Evolutionary conservation across 257 asterid genomes (phyloP).

Genomic region (Cinchona pubescens): DNA sequence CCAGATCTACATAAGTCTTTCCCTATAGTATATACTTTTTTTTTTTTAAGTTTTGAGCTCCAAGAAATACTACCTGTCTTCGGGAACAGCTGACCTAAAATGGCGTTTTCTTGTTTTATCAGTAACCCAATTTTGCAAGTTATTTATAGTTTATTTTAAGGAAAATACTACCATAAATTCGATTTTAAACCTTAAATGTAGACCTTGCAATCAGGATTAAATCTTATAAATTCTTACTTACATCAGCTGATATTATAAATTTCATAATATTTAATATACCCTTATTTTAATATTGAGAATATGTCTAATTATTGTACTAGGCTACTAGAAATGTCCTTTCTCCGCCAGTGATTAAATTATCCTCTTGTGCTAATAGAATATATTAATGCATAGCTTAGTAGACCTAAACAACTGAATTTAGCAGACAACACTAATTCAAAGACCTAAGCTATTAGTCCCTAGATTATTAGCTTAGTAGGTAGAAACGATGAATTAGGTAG

Average conservation of each 20-base stretch:
- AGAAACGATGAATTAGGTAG: neutral
- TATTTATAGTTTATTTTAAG: no score
- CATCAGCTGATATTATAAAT: no score
- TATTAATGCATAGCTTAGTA: neutral
- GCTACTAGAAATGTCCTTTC: neutral
- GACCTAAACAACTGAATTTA: neutral
- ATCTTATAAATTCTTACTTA: no score
- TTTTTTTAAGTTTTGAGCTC: slow-evolving; percentile 12
- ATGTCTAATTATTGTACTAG: neutral
- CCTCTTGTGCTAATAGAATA: neutral
- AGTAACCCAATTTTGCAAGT: slow-evolving; percentile 10
- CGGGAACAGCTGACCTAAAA: slow-evolving; percentile 38
- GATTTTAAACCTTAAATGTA: no score
- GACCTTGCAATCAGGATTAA: no score
- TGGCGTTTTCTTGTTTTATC: slow-evolving; percentile 26
- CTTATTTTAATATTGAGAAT: neutral
- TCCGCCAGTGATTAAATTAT: slow-evolving; percentile 2
- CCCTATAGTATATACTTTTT: no score
- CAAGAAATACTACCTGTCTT: slow-evolving; percentile 7
- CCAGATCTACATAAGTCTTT: no score
- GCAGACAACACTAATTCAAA: neutral
- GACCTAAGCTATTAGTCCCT: neutral
- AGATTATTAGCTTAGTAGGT: neutral
- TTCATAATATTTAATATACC: no score
- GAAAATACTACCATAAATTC: no score